phyloP scores from a whole-genome alignment of 2,329 filamentous ascomycete genomes.

The Chalaropsis ovoidea region DNA sequence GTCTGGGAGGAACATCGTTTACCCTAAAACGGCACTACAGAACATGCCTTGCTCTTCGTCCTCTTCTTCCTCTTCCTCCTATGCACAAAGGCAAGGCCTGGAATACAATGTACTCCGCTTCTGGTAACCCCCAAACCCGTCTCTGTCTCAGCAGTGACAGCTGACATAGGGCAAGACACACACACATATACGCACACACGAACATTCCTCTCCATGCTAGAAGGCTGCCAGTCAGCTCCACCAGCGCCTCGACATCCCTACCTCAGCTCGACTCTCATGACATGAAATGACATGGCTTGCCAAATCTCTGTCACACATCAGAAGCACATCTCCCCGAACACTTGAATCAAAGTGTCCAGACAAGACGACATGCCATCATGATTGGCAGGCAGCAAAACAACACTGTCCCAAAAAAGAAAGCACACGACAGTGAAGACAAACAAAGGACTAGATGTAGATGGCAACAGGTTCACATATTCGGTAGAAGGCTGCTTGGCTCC shows the following conservation, averaged over 20 bases:
- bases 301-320: no score
- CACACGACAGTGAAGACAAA: background rate
- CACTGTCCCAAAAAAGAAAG: background rate
- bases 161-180: background rate
- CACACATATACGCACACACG: background rate
- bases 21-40: no score
- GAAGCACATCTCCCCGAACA: background rate
- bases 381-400: background rate
- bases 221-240: background rate
- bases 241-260: background rate
- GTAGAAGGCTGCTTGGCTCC: slow-evolving; percentile 15
- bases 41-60: no score
- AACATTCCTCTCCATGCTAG: background rate
- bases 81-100: no score
- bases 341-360: background rate
- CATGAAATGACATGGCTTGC: no score
- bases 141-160: background rate
- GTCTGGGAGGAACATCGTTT: no score
- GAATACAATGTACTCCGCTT: background rate
- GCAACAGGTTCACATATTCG: slow-evolving; percentile 19
- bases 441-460: background rate
- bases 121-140: background rate
- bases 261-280: background rate
- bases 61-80: no score
- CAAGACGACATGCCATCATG: background rate